Base-by-base conservation (phyloP, 805 yeast genomes). In the Millerozyma miso region DNA sequence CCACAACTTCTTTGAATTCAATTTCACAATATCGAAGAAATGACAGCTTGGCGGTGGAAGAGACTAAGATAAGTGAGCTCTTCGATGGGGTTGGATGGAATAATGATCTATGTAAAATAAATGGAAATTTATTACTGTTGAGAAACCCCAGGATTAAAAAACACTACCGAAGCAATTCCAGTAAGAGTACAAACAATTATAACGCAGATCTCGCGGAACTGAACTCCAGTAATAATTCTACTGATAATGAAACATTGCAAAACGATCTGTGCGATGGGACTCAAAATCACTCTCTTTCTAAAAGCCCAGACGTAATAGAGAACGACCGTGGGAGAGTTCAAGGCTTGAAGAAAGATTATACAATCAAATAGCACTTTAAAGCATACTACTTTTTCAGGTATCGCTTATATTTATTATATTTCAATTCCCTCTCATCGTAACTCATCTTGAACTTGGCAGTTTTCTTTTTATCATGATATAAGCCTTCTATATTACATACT, bases 101-200 rank as follows among this genome's bases (percentile, higher is more conserved):
- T n/a, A 62, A 51, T 8, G 62, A 56, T 26, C 18, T 40, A 4
- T 40, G 43, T 32, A 46, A 43, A n/a, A 37, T 54, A 14, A 40
- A 54, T 33, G 52, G 48, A 3, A 54, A 47, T 38, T 48, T 61
- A 20, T 37, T 43, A 37, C 48, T 47, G 15, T 45, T 60, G 37
- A 43, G 64, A 19, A 61, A 62, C 41, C 65, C 66, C 1, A 45
- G 64, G 29, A 51, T 58, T 31, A 58, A 56, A 37, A 59, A 54
- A 42, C 67, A 60, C 35, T 58, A 58, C 35, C 63, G 59, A 34
- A 50, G 45, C 14, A 46, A 18, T 13, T 26, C 38, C 19, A n/a
- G 26, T 16, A 14, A 17, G 39, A 29, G 31, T 33, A 16, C n/a
- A 13, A 37, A 13, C 23, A 32, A 18, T 19, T 20, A 13, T 31